Conservation (phyloP, 176 grass and related monocot species). For the Carex cristatella region DNA sequence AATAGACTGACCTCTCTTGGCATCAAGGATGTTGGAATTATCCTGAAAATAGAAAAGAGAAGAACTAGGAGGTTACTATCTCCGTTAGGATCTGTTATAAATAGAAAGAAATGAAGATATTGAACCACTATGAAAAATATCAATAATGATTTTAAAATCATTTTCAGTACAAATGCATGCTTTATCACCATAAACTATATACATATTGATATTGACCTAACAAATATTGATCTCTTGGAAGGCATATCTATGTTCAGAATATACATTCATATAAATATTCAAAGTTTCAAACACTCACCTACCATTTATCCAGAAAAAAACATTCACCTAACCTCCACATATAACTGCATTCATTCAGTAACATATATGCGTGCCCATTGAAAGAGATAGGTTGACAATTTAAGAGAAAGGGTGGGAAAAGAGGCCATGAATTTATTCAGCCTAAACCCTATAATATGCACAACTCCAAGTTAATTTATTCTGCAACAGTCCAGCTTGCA, state of each 20-base stretch:
- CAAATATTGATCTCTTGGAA: too few species aligned
- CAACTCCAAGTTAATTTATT: slow-evolving; percentile 3
- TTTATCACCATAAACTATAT: neutral
- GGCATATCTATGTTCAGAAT: neutral
- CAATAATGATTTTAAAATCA: too few species aligned
- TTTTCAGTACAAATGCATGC: too few species aligned
- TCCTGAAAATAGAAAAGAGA: slow-evolving; percentile 43
- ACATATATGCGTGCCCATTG: neutral
- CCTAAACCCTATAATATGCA: neutral
- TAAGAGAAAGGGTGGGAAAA: neutral
- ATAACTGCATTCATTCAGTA: neutral
- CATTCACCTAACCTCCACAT: neutral
- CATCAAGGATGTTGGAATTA: slow-evolving; percentile 79
- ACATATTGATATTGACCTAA: neutral
- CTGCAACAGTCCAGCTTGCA: slow-evolving; percentile 12
- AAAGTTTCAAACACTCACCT: neutral
- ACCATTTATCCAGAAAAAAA: neutral
- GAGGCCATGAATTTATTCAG: neutral
- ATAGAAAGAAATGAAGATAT: neutral
- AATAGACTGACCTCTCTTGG: slow-evolving; percentile 65
- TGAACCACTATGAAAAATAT: neutral
- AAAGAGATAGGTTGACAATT: neutral
- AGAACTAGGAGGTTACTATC: slow-evolving; percentile 31
- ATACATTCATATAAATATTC: neutral
- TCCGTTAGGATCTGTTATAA: slow-evolving; percentile 31